Evolutionary conservation across 1,284 basidiomycete species (phyloP).

Genomic region (Coriolopsis trogii): DNA sequence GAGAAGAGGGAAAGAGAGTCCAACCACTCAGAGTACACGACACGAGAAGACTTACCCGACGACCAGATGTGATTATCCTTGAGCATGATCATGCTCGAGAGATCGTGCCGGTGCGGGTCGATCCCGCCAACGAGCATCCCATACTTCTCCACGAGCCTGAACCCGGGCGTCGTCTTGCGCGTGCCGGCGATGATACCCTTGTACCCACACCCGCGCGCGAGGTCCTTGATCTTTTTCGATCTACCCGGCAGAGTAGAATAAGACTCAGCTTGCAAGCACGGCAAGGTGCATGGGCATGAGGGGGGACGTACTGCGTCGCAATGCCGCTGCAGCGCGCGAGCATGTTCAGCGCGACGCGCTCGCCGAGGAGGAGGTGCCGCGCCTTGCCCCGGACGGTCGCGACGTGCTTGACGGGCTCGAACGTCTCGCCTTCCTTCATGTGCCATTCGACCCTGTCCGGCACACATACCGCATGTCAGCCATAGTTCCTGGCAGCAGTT

Average conservation of each 20-base stretch:
- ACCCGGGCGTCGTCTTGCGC: constrained; percentile 98
- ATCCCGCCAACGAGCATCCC: constrained; percentile 98
- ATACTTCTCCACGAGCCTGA: constrained; percentile 97
- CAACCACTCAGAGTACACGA: background rate
- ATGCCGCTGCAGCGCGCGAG: constrained; percentile 96
- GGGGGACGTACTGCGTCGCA: constrained; percentile 78
- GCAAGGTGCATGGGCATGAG: constrained; percentile 1
- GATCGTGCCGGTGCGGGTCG: constrained; percentile 95
- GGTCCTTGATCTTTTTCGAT: constrained; percentile 79
- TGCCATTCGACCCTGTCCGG: constrained; percentile 88
- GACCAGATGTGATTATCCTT: constrained; percentile 99
- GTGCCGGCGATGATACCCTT: constrained; percentile 94
- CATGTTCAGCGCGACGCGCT: constrained; percentile 93
- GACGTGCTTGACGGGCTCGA: constrained; percentile 84
- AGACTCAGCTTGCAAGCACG: background rate
- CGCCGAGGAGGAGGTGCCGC: constrained; percentile 89
- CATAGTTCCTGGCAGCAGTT: no score
- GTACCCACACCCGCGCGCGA: constrained; percentile 83
- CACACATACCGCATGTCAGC: constrained; percentile 1
- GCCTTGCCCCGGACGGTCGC: constrained; percentile 93
- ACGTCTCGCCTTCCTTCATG: constrained; percentile 79
- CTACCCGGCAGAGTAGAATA: constrained; percentile 42
- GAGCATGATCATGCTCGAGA: constrained; percentile 99
- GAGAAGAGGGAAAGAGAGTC: background rate
- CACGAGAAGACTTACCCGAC: constrained; percentile 57